Conservation (phyloP, 257 asterid genomes). For the Fraxinus anomala region DNA sequence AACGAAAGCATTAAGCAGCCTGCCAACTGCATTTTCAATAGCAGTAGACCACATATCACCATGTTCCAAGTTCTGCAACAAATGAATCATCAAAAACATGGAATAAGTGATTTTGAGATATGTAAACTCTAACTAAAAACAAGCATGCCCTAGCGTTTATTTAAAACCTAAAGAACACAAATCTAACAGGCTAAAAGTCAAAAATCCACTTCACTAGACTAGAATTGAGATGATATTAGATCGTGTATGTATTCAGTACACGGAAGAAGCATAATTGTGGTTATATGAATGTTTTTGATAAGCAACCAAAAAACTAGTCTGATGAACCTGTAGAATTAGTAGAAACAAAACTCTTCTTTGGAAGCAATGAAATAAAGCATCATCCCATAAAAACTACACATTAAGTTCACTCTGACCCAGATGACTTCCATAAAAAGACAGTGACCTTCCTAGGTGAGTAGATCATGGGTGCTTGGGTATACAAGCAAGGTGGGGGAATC, state of each 20-base stretch:
- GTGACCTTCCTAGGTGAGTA: neutral
- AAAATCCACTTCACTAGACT: constrained; percentile 16
- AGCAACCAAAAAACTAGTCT: neutral
- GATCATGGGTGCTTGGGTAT: neutral
- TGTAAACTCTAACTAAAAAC: constrained; percentile 7
- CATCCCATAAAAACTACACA: neutral
- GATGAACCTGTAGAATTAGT: neutral
- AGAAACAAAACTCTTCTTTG: neutral
- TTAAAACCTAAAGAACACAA: constrained; percentile 17
- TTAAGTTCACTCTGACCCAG: neutral
- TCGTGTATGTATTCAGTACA: neutral
- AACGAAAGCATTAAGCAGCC: constrained; percentile 75
- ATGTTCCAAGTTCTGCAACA: constrained; percentile 66
- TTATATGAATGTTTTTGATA: neutral
- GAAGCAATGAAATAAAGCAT: neutral
- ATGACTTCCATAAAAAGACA: neutral
- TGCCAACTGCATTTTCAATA: constrained; percentile 80
- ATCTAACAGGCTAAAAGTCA: constrained; percentile 16
- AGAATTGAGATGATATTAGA: constrained; percentile 19
- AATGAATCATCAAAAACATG: constrained; percentile 23
- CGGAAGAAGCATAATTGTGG: neutral
- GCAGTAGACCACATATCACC: constrained; percentile 82
- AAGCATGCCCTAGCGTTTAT: constrained; percentile 1
- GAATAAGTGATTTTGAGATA: constrained; percentile 22
- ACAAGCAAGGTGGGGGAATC: neutral